Evolutionary conservation across 306 rosid genomes (phyloP).

Genomic region (Lotus japonicus): DNA sequence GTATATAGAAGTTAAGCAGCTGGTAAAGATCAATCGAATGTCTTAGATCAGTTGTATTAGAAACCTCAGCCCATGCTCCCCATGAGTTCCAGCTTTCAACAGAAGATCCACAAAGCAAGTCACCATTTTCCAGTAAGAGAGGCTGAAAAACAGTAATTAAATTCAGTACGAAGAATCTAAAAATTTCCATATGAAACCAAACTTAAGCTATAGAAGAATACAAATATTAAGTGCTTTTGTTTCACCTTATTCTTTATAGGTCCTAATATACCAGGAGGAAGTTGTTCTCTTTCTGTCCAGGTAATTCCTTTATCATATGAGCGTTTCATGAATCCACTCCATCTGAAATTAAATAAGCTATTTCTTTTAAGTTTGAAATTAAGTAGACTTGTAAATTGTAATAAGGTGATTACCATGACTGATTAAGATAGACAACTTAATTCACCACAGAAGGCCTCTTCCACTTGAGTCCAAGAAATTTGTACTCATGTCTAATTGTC

Average conservation of each 20-base stretch:
- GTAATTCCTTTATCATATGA: slow-evolving; percentile 76
- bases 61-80: slow-evolving; percentile 98
- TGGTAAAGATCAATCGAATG: slow-evolving; percentile 1
- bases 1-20: slow-evolving; percentile 5
- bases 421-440: not conserved
- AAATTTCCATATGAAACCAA: not conserved
- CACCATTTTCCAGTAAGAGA: slow-evolving; percentile 77
- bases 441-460: not conserved
- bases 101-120: slow-evolving; percentile 81
- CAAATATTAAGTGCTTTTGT: not conserved
- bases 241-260: slow-evolving; percentile 89
- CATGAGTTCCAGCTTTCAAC: slow-evolving; percentile 98
- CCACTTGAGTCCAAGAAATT: not conserved
- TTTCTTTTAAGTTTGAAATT: not conserved
- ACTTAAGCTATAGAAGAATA: not conserved
- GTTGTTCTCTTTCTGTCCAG: slow-evolving; percentile 94
- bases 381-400: not conserved
- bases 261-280: slow-evolving; percentile 89
- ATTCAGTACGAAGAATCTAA: not conserved
- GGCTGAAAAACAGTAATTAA: slow-evolving; percentile 46
- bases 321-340: slow-evolving; percentile 95
- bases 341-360: slow-evolving; percentile 38
- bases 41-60: not conserved
- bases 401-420: not conserved
- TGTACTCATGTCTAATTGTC: no score